Conservation (phyloP, 768 basidiomycete species). For the Tulasnella sp. region DNA sequence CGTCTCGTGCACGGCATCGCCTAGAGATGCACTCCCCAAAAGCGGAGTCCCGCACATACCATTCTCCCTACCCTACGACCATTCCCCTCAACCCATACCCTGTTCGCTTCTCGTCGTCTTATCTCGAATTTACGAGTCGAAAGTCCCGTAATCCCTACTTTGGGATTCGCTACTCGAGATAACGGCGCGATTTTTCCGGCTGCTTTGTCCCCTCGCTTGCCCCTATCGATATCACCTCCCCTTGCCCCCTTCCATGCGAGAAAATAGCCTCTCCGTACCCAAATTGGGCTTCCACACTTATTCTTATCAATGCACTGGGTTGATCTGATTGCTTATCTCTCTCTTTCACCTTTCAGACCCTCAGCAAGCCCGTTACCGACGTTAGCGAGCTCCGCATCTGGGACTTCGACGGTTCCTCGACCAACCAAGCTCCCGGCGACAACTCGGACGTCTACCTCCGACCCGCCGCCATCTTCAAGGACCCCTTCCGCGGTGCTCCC, state of each 20-base stretch:
- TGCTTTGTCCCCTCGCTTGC: too few relatives aligned
- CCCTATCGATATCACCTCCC: too few relatives aligned
- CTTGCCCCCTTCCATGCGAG: too few relatives aligned
- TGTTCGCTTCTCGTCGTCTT: background rate
- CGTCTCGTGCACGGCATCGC: background rate
- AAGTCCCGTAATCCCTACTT: too few relatives aligned
- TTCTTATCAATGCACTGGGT: too few relatives aligned
- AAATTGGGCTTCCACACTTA: too few relatives aligned
- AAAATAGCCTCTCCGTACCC: too few relatives aligned
- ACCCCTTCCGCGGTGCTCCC: slow-evolving; percentile 97
- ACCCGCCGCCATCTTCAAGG: slow-evolving; percentile 94
- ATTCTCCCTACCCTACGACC: slow-evolving; percentile 2
- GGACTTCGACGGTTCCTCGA: slow-evolving; percentile 99
- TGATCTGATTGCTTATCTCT: background rate
- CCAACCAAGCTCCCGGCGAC: slow-evolving; percentile 90
- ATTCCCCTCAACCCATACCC: background rate
- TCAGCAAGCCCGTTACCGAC: slow-evolving; percentile 75
- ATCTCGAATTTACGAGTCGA: background rate
- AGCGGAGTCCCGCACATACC: background rate
- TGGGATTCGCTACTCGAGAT: background rate
- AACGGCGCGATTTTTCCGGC: background rate
- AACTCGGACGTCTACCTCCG: slow-evolving; percentile 99
- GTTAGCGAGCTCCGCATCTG: slow-evolving; percentile 90
- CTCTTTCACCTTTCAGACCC: slow-evolving; percentile 49
- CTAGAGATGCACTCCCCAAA: background rate